A percentile compares a stretch with the other conserved stretches of the same genome.
Evolutionary conservation across 805 yeast species (phyloP).

Genomic region (Zygotorulaspora sp.): DNA sequence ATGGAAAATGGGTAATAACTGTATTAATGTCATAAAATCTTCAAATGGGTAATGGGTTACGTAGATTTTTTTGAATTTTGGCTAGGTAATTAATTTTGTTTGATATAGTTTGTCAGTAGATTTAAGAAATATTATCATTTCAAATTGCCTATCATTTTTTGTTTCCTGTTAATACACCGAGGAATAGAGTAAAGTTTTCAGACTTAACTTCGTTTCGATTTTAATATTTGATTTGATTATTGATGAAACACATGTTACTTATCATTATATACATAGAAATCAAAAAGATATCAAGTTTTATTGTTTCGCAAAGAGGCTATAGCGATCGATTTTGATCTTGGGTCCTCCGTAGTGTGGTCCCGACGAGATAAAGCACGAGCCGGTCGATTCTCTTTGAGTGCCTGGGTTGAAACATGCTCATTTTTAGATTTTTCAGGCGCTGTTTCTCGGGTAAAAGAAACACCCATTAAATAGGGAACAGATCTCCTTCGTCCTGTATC

Average conservation of each 20-base stretch:
- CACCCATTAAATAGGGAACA: constrained; percentile 5
- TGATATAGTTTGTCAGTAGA: constrained; percentile 1
- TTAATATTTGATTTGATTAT: neutral
- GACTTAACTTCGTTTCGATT: no score
- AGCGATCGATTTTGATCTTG: constrained; percentile 12
- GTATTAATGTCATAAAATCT: neutral
- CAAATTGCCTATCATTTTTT: no score
- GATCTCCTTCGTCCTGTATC: constrained; percentile 19
- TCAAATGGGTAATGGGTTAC: neutral
- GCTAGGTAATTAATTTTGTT: constrained; percentile 4
- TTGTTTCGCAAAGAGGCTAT: constrained; percentile 10
- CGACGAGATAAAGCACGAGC: constrained; percentile 4
- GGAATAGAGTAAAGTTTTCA: no score
- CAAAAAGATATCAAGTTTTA: neutral
- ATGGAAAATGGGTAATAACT: neutral
- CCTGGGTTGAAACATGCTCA: neutral
- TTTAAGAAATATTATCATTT: no score
- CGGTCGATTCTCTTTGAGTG: neutral
- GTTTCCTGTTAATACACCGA: no score
- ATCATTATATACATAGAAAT: neutral
- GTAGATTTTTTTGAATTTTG: neutral
- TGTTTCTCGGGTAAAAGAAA: neutral
- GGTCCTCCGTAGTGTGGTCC: neutral
- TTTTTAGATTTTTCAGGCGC: neutral
- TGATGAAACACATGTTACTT: no score